These are phyloP conservation scores for Musa beccarii DNA, from an alignment of 176 grass and related monocot genomes.

Conservation along the genomic window DNA sequence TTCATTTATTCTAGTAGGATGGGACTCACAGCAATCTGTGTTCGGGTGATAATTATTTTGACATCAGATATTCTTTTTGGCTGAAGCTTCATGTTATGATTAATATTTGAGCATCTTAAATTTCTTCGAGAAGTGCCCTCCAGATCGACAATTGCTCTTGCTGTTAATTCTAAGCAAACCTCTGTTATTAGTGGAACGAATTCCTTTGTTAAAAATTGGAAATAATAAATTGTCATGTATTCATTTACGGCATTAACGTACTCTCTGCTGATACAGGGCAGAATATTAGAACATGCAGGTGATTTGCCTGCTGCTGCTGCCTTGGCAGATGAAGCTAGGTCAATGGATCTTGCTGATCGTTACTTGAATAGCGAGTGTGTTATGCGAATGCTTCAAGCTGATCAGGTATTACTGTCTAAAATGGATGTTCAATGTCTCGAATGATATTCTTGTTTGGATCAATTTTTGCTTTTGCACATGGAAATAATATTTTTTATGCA, in stretches of 20 bases:
- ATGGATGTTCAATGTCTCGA: background rate
- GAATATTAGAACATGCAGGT: slow-evolving; percentile 86
- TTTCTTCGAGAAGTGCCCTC: too few relatives aligned
- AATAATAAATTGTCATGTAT: background rate
- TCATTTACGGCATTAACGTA: background rate
- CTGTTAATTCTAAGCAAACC: too few relatives aligned
- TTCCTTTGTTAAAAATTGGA: too few relatives aligned
- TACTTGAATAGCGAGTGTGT: slow-evolving; percentile 98
- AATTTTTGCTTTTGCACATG: too few relatives aligned
- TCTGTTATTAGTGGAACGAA: too few relatives aligned
- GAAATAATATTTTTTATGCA: background rate
- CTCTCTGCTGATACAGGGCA: slow-evolving; percentile 48
- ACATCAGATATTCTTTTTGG: too few relatives aligned
- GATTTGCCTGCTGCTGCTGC: slow-evolving; percentile 74
- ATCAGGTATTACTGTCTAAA: slow-evolving; percentile 52
- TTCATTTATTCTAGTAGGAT: too few relatives aligned
- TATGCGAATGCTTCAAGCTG: slow-evolving; percentile 96
- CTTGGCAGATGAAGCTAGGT: slow-evolving; percentile 93
- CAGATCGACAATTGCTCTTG: too few relatives aligned
- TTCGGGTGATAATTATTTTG: too few relatives aligned
- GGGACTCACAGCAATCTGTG: too few relatives aligned
- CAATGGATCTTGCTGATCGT: slow-evolving; percentile 97
- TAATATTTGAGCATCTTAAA: too few relatives aligned
- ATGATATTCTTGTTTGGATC: background rate
- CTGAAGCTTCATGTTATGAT: too few relatives aligned